Conservation (phyloP, 2,329 filamentous ascomycete genomes). For the Aspergillus sclerotialis region DNA sequence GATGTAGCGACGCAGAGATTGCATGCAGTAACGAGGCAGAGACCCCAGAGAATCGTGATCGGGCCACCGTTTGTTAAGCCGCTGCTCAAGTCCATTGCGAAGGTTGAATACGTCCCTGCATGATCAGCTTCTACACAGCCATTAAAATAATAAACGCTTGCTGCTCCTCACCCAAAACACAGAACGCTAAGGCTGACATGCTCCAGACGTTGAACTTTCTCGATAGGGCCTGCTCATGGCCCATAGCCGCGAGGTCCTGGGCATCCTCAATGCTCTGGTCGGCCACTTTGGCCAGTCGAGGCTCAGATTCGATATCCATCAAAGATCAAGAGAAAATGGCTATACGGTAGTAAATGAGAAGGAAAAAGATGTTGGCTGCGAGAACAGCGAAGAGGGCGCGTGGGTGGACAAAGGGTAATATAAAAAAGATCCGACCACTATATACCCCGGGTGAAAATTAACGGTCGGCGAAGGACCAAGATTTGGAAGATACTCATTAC, state of each 20-base stretch:
- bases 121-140: background rate
- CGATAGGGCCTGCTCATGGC: constrained; percentile 37
- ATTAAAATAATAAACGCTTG: background rate
- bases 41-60: constrained; percentile 50
- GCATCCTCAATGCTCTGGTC: constrained; percentile 35
- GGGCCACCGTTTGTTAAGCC: constrained; percentile 50
- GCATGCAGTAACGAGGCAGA: constrained; percentile 46
- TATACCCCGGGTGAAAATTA: too few species aligned
- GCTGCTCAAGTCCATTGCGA: constrained; percentile 46
- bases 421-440: too few species aligned
- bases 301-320: constrained; percentile 24
- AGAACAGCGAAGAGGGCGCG: too few species aligned
- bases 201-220: constrained; percentile 49
- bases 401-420: too few species aligned
- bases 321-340: background rate
- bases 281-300: constrained; percentile 19
- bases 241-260: constrained; percentile 33
- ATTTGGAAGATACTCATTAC: too few species aligned
- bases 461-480: too few species aligned
- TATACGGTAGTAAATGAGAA: background rate
- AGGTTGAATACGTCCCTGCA: constrained; percentile 50
- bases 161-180: constrained; percentile 42
- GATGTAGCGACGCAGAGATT: constrained; percentile 50
- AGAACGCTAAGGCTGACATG: constrained; percentile 53
- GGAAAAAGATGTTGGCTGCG: too few species aligned